A percentile compares a stretch with the other conserved stretches of the same genome.
Evolutionary conservation across 2,329 filamentous ascomycete species (phyloP).

Genomic region (Diaporthe sp.): DNA sequence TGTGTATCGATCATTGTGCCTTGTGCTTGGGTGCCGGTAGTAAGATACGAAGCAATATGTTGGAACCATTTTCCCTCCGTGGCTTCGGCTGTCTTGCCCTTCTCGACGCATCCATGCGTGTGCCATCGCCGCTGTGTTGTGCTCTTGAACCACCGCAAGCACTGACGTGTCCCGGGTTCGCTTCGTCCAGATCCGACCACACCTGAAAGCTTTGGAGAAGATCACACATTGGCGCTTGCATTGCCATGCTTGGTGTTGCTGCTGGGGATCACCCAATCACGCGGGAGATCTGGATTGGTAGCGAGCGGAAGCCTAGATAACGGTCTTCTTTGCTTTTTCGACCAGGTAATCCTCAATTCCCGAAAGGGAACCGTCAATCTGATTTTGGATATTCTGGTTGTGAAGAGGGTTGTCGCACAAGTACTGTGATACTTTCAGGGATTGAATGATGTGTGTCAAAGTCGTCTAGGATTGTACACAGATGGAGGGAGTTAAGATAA

Average conservation of each 20-base stretch:
- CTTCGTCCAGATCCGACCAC: conserved; percentile 26
- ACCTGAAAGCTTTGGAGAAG: conserved; percentile 23
- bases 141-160: neutral
- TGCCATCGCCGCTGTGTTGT: neutral
- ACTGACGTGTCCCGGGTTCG: conserved; percentile 6
- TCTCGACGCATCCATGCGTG: neutral
- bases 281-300: too few species aligned
- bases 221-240: conserved; percentile 20
- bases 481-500: neutral
- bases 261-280: neutral
- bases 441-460: neutral
- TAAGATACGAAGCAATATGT: conserved; percentile 17
- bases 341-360: neutral
- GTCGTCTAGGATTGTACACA: neutral
- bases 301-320: neutral
- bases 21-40: conserved; percentile 4
- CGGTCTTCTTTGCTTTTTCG: neutral
- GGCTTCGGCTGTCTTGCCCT: neutral
- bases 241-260: neutral
- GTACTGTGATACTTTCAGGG: too few species aligned
- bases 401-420: neutral
- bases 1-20: neutral
- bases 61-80: neutral
- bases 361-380: too few species aligned
- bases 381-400: too few species aligned